Conservation (phyloP, 805 yeast genomes). For the Gaillardinia entomophila region DNA sequence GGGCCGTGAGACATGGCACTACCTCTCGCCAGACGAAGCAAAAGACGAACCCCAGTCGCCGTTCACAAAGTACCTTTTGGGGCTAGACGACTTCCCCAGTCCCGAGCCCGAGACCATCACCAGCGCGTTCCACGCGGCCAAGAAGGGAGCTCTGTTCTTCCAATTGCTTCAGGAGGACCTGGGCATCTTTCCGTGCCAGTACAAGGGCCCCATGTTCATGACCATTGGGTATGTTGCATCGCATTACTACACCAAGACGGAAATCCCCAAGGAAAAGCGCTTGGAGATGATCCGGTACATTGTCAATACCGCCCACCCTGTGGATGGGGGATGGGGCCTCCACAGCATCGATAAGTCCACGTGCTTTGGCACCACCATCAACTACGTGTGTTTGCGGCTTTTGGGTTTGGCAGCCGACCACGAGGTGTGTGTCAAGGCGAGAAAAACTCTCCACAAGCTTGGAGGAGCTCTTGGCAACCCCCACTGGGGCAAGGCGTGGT, state of each 20-base stretch:
- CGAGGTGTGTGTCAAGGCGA: conserved; percentile 71
- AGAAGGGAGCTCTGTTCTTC: conserved; percentile 70
- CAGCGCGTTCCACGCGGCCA: conserved; percentile 56
- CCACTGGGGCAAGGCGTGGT: conserved; percentile 97
- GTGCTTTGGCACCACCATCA: conserved; percentile 88
- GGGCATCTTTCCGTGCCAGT: conserved; percentile 90
- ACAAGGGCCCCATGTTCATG: conserved; percentile 98
- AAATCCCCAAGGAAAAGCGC: conserved; percentile 60
- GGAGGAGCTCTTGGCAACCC: conserved; percentile 93
- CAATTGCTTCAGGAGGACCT: conserved; percentile 63
- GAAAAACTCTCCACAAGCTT: conserved; percentile 57
- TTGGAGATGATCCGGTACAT: conserved; percentile 77
- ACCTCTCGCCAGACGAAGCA: conserved; percentile 36
- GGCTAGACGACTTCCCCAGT: conserved; percentile 28
- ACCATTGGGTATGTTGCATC: conserved; percentile 81
- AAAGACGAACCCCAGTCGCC: conserved; percentile 44
- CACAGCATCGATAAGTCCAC: conserved; percentile 91
- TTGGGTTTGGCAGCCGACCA: conserved; percentile 73
- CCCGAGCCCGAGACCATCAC: conserved; percentile 35
- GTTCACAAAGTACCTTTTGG: conserved; percentile 52
- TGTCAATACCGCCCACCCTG: conserved; percentile 91
- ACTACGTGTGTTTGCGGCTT: conserved; percentile 75
- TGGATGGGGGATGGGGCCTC: conserved; percentile 99
- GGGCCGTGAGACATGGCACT: conserved; percentile 84
- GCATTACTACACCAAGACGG: conserved; percentile 60